Evolutionary conservation across 2,329 filamentous ascomycete genomes (phyloP).

Genomic region (Chaetomium sp.): DNA sequence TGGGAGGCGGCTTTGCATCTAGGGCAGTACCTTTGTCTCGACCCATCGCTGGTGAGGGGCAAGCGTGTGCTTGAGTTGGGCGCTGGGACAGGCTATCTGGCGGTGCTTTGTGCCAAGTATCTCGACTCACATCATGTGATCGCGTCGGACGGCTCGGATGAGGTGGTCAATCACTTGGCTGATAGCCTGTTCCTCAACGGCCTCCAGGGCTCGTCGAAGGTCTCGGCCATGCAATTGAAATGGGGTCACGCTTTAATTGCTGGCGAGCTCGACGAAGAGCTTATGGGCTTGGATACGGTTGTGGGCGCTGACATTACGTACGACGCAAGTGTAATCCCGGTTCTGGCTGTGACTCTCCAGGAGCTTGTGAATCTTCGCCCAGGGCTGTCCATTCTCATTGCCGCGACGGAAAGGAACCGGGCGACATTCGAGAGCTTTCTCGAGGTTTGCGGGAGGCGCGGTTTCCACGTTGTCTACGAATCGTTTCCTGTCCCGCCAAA

Average conservation of each 20-base stretch:
- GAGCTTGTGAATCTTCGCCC: slow-evolving; percentile 55
- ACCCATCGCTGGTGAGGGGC: slow-evolving; percentile 39
- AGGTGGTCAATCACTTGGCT: slow-evolving; percentile 60
- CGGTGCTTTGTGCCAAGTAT: slow-evolving; percentile 65
- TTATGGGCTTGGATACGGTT: slow-evolving; percentile 51
- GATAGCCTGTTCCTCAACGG: slow-evolving; percentile 64
- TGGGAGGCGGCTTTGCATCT: slow-evolving; percentile 77
- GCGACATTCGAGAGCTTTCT: slow-evolving; percentile 62
- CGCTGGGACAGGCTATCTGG: slow-evolving; percentile 69
- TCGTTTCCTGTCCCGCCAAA: slow-evolving; percentile 35
- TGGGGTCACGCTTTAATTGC: slow-evolving; percentile 59
- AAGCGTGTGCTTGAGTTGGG: slow-evolving; percentile 66
- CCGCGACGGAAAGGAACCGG: slow-evolving; percentile 64
- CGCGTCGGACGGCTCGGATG: slow-evolving; percentile 68
- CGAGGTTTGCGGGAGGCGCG: slow-evolving; percentile 46
- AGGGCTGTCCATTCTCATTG: slow-evolving; percentile 54
- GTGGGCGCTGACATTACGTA: slow-evolving; percentile 76
- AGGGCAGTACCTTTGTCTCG: slow-evolving; percentile 57
- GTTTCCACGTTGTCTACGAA: slow-evolving; percentile 38
- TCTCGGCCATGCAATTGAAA: slow-evolving; percentile 50
- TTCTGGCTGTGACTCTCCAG: slow-evolving; percentile 57
- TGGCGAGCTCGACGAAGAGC: slow-evolving; percentile 43
- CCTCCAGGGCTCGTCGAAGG: slow-evolving; percentile 42
- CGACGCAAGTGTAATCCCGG: slow-evolving; percentile 56
- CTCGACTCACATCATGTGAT: slow-evolving; percentile 54